Conservation (phyloP, 768 basidiomycete species). For the Myochromella boudieri region DNA sequence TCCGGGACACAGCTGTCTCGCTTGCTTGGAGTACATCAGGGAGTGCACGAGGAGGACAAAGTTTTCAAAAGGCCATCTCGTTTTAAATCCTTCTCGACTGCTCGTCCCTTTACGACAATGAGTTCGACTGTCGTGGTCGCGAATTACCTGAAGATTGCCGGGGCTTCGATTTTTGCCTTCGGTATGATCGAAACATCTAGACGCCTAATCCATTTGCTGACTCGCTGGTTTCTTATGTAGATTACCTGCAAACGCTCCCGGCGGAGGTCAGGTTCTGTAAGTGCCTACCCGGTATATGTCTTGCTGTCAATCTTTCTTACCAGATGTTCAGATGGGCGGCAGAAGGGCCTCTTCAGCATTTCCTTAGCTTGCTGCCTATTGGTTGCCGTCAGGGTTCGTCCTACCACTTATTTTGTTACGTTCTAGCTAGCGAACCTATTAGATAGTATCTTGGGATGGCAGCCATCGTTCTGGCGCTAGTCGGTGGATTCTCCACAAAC, state of each 20-base stretch:
- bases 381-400: constrained; percentile 15
- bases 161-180: constrained; percentile 20
- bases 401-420: neutral
- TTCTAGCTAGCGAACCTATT: neutral
- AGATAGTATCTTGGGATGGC: constrained; percentile 20
- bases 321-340: constrained; percentile 11
- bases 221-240: neutral
- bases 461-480: constrained; percentile 16
- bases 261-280: constrained; percentile 19
- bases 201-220: neutral
- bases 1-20: neutral
- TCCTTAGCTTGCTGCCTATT: constrained; percentile 20
- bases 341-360: constrained; percentile 15
- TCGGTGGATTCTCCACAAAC: constrained; percentile 17
- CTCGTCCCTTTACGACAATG: constrained; percentile 7
- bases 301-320: neutral
- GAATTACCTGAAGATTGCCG: constrained; percentile 21
- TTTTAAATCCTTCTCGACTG: neutral
- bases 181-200: constrained; percentile 5
- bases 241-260: constrained; percentile 21
- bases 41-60: neutral
- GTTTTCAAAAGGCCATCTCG: neutral
- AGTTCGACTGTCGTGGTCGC: constrained; percentile 8
- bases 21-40: neutral
- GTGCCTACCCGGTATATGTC: neutral